Conservation (phyloP, 179 eudicot species). For the Beta macrorhiza region DNA sequence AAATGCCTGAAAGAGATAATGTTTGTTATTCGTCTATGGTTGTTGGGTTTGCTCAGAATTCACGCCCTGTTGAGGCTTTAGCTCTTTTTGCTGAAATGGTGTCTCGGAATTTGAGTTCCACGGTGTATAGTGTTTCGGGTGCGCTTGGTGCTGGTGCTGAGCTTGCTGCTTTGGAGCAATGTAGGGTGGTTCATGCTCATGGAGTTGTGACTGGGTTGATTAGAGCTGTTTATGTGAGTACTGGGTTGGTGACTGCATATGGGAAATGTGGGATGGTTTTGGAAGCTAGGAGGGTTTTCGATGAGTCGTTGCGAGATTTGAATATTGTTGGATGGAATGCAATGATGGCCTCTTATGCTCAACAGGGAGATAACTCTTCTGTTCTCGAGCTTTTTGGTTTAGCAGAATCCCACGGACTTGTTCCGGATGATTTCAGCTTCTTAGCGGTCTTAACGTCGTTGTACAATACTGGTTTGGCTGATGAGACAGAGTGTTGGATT, state of each 20-base stretch:
- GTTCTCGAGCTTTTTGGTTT: slow-evolving; percentile 45
- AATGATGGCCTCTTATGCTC: slow-evolving; percentile 62
- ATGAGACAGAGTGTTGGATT: slow-evolving; percentile 46
- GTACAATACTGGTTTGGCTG: slow-evolving; percentile 48
- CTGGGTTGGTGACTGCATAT: slow-evolving; percentile 59
- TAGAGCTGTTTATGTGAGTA: slow-evolving; percentile 42
- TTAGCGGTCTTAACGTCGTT: slow-evolving; percentile 55
- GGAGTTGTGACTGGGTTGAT: slow-evolving; percentile 45
- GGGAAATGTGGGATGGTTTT: slow-evolving; percentile 63
- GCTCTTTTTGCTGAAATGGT: slow-evolving; percentile 50
- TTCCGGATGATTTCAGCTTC: slow-evolving; percentile 53
- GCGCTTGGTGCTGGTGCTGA: slow-evolving; percentile 49
- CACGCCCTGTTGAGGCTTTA: slow-evolving; percentile 49
- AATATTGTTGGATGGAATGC: slow-evolving; percentile 64
- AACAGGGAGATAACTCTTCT: slow-evolving; percentile 42
- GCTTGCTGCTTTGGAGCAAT: slow-evolving; percentile 55
- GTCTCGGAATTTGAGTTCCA: slow-evolving; percentile 35
- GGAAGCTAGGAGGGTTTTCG: slow-evolving; percentile 56
- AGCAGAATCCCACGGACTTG: slow-evolving; percentile 38
- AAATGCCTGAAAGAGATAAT: slow-evolving; percentile 44
- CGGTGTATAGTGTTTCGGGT: slow-evolving; percentile 53
- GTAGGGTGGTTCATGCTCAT: slow-evolving; percentile 56
- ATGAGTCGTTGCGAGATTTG: slow-evolving; percentile 36
- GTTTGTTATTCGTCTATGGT: slow-evolving; percentile 58
- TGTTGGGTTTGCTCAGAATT: slow-evolving; percentile 54